Percentiles rank a stretch among this genome's conserved stretches.
phyloP scores from a whole-genome alignment of 1,284 basidiomycete species.

The Irpex sp. region DNA sequence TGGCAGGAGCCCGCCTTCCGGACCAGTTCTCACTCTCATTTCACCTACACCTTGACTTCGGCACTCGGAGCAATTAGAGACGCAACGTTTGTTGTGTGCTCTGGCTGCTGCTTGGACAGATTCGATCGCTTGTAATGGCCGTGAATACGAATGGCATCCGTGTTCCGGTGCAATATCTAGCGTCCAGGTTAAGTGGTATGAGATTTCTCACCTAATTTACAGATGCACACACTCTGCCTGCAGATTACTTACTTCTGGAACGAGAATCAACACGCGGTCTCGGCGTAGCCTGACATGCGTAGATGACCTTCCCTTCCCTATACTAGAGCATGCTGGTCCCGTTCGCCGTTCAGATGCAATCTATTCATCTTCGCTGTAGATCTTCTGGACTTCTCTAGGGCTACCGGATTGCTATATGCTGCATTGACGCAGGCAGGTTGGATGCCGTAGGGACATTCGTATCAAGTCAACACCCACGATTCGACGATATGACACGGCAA shows the following conservation, averaged over 20 bases:
- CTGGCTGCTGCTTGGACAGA: background rate
- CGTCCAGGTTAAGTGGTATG: background rate
- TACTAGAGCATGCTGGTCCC: background rate
- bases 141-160: background rate
- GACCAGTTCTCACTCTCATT: background rate
- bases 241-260: constrained; percentile 3
- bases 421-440: background rate
- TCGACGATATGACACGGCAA: background rate
- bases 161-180: background rate
- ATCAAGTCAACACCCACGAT: background rate
- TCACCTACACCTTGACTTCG: background rate
- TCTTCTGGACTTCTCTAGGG: constrained; percentile 2
- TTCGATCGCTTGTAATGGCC: background rate
- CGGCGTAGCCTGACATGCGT: background rate
- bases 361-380: background rate
- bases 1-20: background rate
- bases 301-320: background rate
- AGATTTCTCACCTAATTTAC: background rate
- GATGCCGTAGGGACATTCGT: background rate
- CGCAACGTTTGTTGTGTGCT: background rate
- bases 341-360: background rate
- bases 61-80: background rate
- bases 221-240: background rate
- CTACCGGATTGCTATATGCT: background rate
- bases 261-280: background rate